These are phyloP conservation scores for Arachis stenosperma DNA, from an alignment of 306 rosid species.

Conservation along the genomic window DNA sequence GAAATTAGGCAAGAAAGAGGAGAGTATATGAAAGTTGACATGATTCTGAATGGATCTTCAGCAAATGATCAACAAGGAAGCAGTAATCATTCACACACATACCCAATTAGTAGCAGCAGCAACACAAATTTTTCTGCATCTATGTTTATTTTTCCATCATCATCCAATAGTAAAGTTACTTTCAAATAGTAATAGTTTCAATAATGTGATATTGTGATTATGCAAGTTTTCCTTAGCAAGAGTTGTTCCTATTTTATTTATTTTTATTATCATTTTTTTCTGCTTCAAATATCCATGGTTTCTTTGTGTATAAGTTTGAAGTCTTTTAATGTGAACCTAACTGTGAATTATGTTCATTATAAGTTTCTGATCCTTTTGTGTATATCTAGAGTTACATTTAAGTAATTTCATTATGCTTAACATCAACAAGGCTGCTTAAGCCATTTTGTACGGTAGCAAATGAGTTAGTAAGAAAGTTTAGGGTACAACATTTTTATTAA, in stretches of 20 bases:
- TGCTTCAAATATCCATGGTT: background rate
- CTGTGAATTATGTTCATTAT: background rate
- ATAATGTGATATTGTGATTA: slow-evolving; percentile 25
- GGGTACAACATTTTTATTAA: no score
- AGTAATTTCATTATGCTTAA: background rate
- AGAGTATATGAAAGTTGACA: slow-evolving; percentile 59
- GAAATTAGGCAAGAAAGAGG: slow-evolving; percentile 68
- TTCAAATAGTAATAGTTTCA: slow-evolving; percentile 25
- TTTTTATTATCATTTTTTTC: background rate
- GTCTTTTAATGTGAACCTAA: background rate
- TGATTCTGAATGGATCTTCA: slow-evolving; percentile 47
- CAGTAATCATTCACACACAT: slow-evolving; percentile 18
- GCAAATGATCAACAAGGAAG: slow-evolving; percentile 48
- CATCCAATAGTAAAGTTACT: slow-evolving; percentile 42
- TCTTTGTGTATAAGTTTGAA: background rate
- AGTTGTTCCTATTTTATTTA: background rate
- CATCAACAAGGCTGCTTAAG: background rate
- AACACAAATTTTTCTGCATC: slow-evolving; percentile 44
- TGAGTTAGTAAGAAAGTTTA: no score
- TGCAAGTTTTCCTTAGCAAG: background rate
- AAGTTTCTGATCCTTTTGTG: background rate
- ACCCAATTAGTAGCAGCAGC: slow-evolving; percentile 46
- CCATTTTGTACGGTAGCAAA: background rate
- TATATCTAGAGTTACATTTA: background rate
- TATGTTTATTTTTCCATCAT: slow-evolving; percentile 47